These are phyloP conservation scores for Vaccinium vitisidaea DNA, from an alignment of 148 eudicot genomes.

Conservation along the genomic window DNA sequence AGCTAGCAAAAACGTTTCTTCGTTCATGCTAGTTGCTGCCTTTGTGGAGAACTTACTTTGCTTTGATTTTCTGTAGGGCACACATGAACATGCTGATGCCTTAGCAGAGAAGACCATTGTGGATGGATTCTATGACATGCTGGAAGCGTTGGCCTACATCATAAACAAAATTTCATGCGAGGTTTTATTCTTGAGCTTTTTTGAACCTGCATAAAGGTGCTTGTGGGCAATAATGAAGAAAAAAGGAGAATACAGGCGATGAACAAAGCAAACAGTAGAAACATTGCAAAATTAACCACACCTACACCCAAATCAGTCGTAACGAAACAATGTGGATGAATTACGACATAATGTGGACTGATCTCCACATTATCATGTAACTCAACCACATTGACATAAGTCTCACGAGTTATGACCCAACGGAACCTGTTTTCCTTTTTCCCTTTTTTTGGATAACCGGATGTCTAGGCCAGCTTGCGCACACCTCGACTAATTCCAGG, in stretches of 20 bases:
- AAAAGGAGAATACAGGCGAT: background rate
- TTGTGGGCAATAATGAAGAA: background rate
- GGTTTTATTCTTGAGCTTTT: constrained; percentile 34
- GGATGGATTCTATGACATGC: constrained; percentile 50
- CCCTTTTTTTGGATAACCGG: too few relatives aligned
- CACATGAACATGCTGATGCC: constrained; percentile 26
- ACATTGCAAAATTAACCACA: background rate
- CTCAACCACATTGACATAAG: too few relatives aligned
- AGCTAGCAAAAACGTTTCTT: background rate
- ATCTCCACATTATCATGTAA: background rate
- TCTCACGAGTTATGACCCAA: too few relatives aligned
- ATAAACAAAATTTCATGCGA: constrained; percentile 76
- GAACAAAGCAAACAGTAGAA: background rate
- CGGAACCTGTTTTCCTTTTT: too few relatives aligned
- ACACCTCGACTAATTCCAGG: too few relatives aligned
- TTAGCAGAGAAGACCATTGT: constrained; percentile 40
- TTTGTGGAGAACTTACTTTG: background rate
- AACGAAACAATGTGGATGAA: background rate
- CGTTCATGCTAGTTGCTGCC: background rate
- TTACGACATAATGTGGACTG: background rate
- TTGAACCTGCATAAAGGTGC: background rate
- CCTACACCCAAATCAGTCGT: background rate
- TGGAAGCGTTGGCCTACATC: constrained; percentile 57
- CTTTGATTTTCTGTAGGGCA: constrained; percentile 42
- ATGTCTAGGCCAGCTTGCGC: too few relatives aligned